Base-by-base conservation (phyloP, 768 basidiomycete genomes). In the Podaxis mareebaensis region DNA sequence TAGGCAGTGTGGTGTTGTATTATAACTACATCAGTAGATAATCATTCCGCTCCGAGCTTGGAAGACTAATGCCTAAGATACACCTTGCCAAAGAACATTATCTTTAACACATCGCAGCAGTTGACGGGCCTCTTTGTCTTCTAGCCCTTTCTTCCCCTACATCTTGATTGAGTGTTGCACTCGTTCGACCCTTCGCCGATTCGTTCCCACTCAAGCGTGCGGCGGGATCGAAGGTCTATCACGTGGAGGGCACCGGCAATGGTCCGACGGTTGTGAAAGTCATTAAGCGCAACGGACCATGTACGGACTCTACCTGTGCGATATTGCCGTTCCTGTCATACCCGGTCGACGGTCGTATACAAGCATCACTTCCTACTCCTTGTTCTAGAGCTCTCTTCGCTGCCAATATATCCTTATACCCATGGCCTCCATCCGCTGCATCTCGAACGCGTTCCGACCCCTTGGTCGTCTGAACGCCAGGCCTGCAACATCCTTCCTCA, bases 201-300 rank as follows among this genome's bases (percentile, higher is more conserved):
- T 33, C 33, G 33, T 33, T 10, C 33, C 33, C 33, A 33, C 28
- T 30, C 28, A 5, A 30, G 6, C 28, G 28, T 30, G 33, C 2
- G 33, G 33, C 33, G 8, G 33, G 6, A 56, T 33, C 13, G 15
- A 22, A 33, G 30, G 33, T 8, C 33, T 52, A 58, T 64, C 63
- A 64, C 56, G 62, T 59, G 65, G 58, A 30, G 40, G 11, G n/a
- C 11, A 13, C 39, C 58, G 63, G 63, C 28, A 60, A 57, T 61
- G 58, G 51, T 60, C 59, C 59, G 59, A 42, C 20, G 22, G 26
- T n/a, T 22, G 56, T 46, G 4, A 33, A 44, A 24, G n/a, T 22
- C 12, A n/a, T 44, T 44, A 13, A n/a, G 28, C 46, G 28, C 26
- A 26, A 24, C 24, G 15, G 26, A 52, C 42, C 10, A 26, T 54